Evolutionary conservation across 768 basidiomycete genomes (phyloP).

Genomic region (Hemileccinum impolitum): DNA sequence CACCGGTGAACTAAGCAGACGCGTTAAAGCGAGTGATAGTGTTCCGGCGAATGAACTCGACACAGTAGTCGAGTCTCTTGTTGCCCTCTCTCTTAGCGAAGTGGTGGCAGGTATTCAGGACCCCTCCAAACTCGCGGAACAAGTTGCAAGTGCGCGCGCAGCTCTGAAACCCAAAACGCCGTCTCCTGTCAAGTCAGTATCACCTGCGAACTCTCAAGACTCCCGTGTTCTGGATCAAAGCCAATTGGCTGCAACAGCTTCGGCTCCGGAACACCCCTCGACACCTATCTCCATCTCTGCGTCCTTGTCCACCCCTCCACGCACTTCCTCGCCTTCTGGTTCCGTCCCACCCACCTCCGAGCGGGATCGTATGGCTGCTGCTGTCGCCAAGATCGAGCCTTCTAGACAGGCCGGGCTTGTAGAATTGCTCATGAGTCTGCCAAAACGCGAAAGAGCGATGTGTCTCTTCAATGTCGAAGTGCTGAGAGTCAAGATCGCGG

Average conservation of each 20-base stretch:
- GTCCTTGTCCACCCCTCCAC: constrained; percentile 75
- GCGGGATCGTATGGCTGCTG: constrained; percentile 67
- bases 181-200: constrained; percentile 50
- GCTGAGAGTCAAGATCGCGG: constrained; percentile 70
- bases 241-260: constrained; percentile 68
- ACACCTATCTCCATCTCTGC: constrained; percentile 79
- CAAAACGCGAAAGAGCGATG: constrained; percentile 86
- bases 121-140: constrained; percentile 58
- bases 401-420: constrained; percentile 61
- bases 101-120: constrained; percentile 77
- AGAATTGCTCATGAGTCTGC: constrained; percentile 79
- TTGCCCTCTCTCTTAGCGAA: constrained; percentile 67
- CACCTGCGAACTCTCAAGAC: constrained; percentile 61
- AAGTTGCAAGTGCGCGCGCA: constrained; percentile 46
- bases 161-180: constrained; percentile 35
- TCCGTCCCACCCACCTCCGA: constrained; percentile 64
- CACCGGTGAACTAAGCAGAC: constrained; percentile 76
- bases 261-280: constrained; percentile 87
- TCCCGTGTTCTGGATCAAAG: constrained; percentile 65
- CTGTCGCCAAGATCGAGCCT: constrained; percentile 63
- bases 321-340: constrained; percentile 75
- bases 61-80: constrained; percentile 67
- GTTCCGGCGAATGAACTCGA: constrained; percentile 59
- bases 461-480: constrained; percentile 87
- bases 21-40: constrained; percentile 55